Percentiles rank a stretch among this genome's conserved stretches.
Conservation (phyloP, 345 rosid genomes). For the Dovyalis caffra region DNA sequence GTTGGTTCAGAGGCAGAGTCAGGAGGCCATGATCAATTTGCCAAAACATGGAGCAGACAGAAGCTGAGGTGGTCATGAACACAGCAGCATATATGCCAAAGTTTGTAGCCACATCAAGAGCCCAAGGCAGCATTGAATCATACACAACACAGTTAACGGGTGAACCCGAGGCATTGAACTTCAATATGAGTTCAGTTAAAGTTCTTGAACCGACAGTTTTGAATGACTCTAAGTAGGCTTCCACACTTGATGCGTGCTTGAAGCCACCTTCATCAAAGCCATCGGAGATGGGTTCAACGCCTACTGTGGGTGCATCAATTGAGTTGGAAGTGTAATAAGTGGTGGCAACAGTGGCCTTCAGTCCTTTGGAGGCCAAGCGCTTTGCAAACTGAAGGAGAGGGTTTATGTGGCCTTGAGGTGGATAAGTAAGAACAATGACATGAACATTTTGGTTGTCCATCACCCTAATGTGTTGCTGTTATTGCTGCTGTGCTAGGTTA, state of each 20-base stretch:
- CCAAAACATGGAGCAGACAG: slow-evolving; percentile 45
- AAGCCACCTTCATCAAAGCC: slow-evolving; percentile 42
- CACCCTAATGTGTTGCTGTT: background rate
- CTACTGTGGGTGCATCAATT: slow-evolving; percentile 16
- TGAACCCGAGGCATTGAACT: slow-evolving; percentile 22
- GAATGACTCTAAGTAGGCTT: slow-evolving; percentile 41
- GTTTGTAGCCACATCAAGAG: slow-evolving; percentile 42
- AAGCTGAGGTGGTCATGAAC: slow-evolving; percentile 45
- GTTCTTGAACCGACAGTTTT: slow-evolving; percentile 41
- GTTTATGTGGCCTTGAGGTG: slow-evolving; percentile 48
- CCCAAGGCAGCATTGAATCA: slow-evolving; percentile 51
- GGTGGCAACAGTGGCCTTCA: slow-evolving; percentile 38
- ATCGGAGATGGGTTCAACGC: slow-evolving; percentile 40
- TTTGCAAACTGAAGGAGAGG: slow-evolving; percentile 45
- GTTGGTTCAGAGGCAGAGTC: slow-evolving; percentile 30
- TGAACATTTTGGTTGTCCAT: slow-evolving; percentile 29
- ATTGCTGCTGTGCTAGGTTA: background rate
- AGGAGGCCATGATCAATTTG: slow-evolving; percentile 27
- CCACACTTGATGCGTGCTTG: slow-evolving; percentile 29
- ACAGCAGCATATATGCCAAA: slow-evolving; percentile 36
- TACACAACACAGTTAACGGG: slow-evolving; percentile 44
- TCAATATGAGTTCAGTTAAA: slow-evolving; percentile 35
- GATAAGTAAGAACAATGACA: slow-evolving; percentile 33
- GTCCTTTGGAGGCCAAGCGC: slow-evolving; percentile 38
- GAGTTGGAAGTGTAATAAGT: slow-evolving; percentile 31